Evolutionary conservation across 257 asterid species (phyloP).

Genomic region (Thymus quinquecostatus): DNA sequence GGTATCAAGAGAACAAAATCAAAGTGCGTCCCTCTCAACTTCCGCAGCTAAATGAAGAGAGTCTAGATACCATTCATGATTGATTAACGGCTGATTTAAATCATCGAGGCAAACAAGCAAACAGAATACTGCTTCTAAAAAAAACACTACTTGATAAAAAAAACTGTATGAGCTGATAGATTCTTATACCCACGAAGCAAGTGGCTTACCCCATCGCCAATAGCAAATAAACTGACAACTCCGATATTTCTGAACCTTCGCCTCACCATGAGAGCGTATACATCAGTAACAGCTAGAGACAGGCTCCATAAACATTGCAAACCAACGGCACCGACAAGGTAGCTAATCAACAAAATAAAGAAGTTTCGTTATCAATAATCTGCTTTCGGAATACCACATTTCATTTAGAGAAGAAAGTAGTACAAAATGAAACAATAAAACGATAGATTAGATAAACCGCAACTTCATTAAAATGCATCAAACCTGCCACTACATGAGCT

Average conservation of each 20-base stretch:
- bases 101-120: constrained; percentile 5
- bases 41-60: not conserved
- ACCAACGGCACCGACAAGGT: constrained; percentile 86
- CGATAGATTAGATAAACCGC: not conserved
- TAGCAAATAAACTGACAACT: constrained; percentile 64
- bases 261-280: constrained; percentile 70
- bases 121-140: not conserved
- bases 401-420: constrained; percentile 11
- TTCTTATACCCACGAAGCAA: not conserved
- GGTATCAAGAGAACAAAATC: constrained; percentile 8
- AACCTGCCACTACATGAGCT: constrained; percentile 5
- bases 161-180: constrained; percentile 1
- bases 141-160: too few species aligned
- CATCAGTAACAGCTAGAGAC: constrained; percentile 66
- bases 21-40: not conserved
- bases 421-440: constrained; percentile 7
- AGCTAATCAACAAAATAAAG: constrained; percentile 47
- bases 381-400: constrained; percentile 4
- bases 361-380: constrained; percentile 27
- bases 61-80: not conserved
- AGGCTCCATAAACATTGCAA: constrained; percentile 91
- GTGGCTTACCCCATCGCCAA: constrained; percentile 91
- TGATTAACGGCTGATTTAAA: not conserved
- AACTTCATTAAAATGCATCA: constrained; percentile 13
- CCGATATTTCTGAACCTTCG: constrained; percentile 67